Conservation (phyloP, 2,329 filamentous ascomycete genomes). For the Aspergillus sp. region DNA sequence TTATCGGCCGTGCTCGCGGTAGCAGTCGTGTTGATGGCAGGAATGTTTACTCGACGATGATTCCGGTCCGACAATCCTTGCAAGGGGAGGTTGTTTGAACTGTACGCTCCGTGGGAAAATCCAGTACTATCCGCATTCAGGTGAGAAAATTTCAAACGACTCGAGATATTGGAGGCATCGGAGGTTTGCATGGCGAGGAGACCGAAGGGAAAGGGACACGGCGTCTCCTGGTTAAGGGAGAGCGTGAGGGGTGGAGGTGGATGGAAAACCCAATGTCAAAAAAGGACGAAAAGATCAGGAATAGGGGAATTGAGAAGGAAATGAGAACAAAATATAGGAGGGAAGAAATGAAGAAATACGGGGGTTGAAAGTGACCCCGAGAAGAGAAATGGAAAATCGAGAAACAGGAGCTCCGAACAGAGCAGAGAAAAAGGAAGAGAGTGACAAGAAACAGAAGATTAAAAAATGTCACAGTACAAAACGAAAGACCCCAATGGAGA, state of each 20-base stretch:
- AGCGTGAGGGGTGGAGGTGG: slow-evolving; percentile 53
- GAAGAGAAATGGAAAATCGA: slow-evolving; percentile 18
- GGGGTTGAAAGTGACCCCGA: slow-evolving; percentile 17
- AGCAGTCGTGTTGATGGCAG: slow-evolving; percentile 84
- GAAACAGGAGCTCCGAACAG: slow-evolving; percentile 13
- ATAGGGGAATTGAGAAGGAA: slow-evolving; percentile 16
- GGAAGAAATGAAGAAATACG: slow-evolving; percentile 10
- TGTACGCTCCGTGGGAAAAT: slow-evolving; percentile 90
- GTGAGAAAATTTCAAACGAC: slow-evolving; percentile 76
- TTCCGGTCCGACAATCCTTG: slow-evolving; percentile 84
- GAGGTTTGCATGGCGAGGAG: slow-evolving; percentile 82
- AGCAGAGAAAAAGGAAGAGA: slow-evolving; percentile 16
- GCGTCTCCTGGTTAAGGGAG: slow-evolving; percentile 78
- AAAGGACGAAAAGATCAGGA: slow-evolving; percentile 22
- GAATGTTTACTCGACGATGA: slow-evolving; percentile 78
- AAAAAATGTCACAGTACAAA: slow-evolving; percentile 24
- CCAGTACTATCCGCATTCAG: slow-evolving; percentile 72
- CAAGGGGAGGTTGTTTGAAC: slow-evolving; percentile 70
- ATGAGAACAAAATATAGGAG: slow-evolving; percentile 14
- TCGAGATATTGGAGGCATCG: slow-evolving; percentile 63
- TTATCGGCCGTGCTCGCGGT: slow-evolving; percentile 62
- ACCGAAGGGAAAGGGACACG: slow-evolving; percentile 58
- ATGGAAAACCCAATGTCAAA: slow-evolving; percentile 20
- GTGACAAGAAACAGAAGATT: slow-evolving; percentile 17
- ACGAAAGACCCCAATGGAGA: slow-evolving; percentile 25